Evolutionary conservation across 495 filamentous ascomycete genomes (phyloP).

Genomic region (Aspergillus hancockii): DNA sequence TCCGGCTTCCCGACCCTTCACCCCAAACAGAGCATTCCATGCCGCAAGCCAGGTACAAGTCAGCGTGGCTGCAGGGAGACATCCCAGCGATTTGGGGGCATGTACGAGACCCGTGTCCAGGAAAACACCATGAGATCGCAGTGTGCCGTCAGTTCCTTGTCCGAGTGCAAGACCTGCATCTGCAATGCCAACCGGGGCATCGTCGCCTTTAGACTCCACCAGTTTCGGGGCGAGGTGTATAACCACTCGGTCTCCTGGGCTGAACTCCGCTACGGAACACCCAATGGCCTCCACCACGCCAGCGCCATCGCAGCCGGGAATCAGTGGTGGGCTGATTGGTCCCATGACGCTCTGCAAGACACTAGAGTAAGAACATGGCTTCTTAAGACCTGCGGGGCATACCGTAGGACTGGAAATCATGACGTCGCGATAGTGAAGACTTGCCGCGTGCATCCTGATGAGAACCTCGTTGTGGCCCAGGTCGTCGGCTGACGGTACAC

Average conservation of each 20-base stretch:
- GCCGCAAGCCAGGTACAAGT: constrained; percentile 43
- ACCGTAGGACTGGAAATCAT: neutral
- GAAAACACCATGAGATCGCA: constrained; percentile 60
- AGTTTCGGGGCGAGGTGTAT: constrained; percentile 25
- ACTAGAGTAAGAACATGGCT: neutral
- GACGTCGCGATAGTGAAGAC: neutral
- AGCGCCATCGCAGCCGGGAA: constrained; percentile 35
- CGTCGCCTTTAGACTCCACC: constrained; percentile 55
- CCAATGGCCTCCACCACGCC: constrained; percentile 47
- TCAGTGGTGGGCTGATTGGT: neutral
- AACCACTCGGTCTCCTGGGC: constrained; percentile 59
- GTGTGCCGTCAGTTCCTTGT: constrained; percentile 63
- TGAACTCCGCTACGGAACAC: constrained; percentile 54
- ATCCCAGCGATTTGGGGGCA: constrained; percentile 53
- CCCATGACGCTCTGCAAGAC: too few relatives aligned
- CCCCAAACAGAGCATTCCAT: constrained; percentile 49
- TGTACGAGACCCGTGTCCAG: constrained; percentile 58
- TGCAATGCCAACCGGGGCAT: neutral
- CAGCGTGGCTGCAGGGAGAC: constrained; percentile 56
- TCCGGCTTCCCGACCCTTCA: constrained; percentile 46
- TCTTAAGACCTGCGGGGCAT: neutral
- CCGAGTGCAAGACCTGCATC: constrained; percentile 40
- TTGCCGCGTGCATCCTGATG: neutral
- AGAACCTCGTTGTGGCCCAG: neutral
- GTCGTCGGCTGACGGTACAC: neutral